phyloP scores from a whole-genome alignment of 805 yeast genomes.

The Starmerella roubikii region DNA sequence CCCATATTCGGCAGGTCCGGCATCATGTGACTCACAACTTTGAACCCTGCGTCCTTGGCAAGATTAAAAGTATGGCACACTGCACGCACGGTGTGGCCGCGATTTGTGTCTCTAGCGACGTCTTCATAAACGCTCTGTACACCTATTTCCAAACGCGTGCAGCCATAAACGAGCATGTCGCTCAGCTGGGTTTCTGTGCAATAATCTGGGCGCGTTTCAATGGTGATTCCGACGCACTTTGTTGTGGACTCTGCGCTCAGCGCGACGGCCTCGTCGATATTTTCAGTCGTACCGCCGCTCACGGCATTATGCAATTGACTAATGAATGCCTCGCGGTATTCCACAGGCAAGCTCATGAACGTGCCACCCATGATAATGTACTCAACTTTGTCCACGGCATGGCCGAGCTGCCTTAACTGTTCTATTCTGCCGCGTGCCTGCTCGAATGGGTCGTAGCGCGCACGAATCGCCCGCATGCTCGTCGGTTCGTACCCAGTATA shows the following conservation, averaged over 20 bases:
- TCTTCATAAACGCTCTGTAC: slow-evolving; percentile 96
- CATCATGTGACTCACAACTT: slow-evolving; percentile 98
- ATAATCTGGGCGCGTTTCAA: slow-evolving; percentile 96
- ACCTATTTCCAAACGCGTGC: slow-evolving; percentile 92
- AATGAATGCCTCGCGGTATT: slow-evolving; percentile 80
- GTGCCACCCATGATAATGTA: slow-evolving; percentile 99
- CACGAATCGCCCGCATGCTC: slow-evolving; percentile 97
- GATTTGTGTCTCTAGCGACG: slow-evolving; percentile 93
- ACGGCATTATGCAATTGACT: slow-evolving; percentile 86
- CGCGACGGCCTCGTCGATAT: slow-evolving; percentile 78
- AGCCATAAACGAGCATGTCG: slow-evolving; percentile 92
- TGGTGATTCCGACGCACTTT: slow-evolving; percentile 96
- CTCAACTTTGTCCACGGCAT: slow-evolving; percentile 92
- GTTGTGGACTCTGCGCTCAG: slow-evolving; percentile 90
- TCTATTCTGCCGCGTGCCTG: slow-evolving; percentile 97
- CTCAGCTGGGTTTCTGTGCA: slow-evolving; percentile 91
- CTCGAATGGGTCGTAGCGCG: slow-evolving; percentile 95
- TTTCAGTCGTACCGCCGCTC: slow-evolving; percentile 77
- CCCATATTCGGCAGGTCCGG: slow-evolving; percentile 98
- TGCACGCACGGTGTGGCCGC: slow-evolving; percentile 94
- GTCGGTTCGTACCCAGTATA: slow-evolving; percentile 98
- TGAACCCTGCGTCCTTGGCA: slow-evolving; percentile 97
- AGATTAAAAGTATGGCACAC: slow-evolving; percentile 91
- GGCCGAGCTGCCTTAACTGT: slow-evolving; percentile 89
- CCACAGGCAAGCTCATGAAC: slow-evolving; percentile 84